A percentile compares a stretch with the other conserved stretches of the same genome.
Evolutionary conservation across 768 basidiomycete genomes (phyloP).

Genomic region (Mycena indigotica): DNA sequence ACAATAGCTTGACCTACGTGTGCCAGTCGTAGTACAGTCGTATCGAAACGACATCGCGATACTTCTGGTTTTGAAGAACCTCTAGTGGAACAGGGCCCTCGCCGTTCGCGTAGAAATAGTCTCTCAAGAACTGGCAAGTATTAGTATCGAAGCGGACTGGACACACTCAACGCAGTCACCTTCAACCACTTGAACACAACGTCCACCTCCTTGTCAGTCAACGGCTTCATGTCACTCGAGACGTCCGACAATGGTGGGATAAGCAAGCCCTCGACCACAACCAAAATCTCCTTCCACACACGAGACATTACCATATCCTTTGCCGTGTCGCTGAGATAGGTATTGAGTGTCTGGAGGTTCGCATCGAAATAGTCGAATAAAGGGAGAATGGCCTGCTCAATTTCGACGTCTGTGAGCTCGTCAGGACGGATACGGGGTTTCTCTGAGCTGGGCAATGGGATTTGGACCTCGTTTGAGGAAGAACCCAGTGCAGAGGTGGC

Average conservation of each 20-base stretch:
- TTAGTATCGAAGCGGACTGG: slow-evolving; percentile 2
- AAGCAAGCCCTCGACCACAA: slow-evolving; percentile 81
- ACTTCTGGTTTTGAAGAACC: slow-evolving; percentile 89
- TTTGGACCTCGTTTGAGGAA: slow-evolving; percentile 69
- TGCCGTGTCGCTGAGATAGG: slow-evolving; percentile 78
- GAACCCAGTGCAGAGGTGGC: slow-evolving; percentile 74
- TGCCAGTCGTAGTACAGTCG: slow-evolving; percentile 96
- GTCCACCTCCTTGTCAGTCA: slow-evolving; percentile 96
- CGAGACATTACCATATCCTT: slow-evolving; percentile 91
- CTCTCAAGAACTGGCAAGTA: slow-evolving; percentile 73
- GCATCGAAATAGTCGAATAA: slow-evolving; percentile 96
- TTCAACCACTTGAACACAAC: slow-evolving; percentile 99
- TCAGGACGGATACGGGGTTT: slow-evolving; percentile 79
- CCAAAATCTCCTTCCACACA: slow-evolving; percentile 95
- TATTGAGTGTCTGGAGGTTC: slow-evolving; percentile 89
- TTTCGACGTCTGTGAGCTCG: slow-evolving; percentile 88
- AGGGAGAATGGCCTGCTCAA: slow-evolving; percentile 88
- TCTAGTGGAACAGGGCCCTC: slow-evolving; percentile 89
- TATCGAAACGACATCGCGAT: slow-evolving; percentile 86
- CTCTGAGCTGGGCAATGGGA: slow-evolving; percentile 73
- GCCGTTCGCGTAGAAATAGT: slow-evolving; percentile 94
- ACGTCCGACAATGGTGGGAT: slow-evolving; percentile 88
- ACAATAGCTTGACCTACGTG: slow-evolving; percentile 63
- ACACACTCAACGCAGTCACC: slow-evolving; percentile 41
- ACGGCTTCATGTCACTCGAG: slow-evolving; percentile 85